A percentile compares a stretch with the other conserved stretches of the same genome.
These are phyloP conservation scores for Boletus sp. DNA, from an alignment of 1,284 basidiomycete species.

Conservation along the genomic window DNA sequence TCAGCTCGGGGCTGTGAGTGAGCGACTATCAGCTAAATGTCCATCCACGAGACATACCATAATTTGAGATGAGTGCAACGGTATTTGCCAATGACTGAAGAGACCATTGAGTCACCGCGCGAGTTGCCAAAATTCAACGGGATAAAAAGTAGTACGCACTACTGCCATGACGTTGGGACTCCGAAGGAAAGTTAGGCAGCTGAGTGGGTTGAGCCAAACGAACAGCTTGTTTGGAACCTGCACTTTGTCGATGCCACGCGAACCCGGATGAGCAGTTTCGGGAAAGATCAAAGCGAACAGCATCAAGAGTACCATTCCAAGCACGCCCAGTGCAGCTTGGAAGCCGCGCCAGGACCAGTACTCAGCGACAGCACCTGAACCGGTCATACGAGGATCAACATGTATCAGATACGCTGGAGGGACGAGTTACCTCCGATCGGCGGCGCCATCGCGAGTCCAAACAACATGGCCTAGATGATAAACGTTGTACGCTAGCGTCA, in stretches of 20 bases:
- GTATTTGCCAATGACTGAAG: slow-evolving; percentile 39
- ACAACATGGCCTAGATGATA: slow-evolving; percentile 36
- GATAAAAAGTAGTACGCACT: slow-evolving; percentile 41
- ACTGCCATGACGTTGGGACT: slow-evolving; percentile 56
- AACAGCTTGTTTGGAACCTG: slow-evolving; percentile 35
- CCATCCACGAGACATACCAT: slow-evolving; percentile 30
- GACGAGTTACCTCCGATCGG: slow-evolving; percentile 37
- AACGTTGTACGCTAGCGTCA: background rate
- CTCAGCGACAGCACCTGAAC: slow-evolving; percentile 42
- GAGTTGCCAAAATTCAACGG: background rate
- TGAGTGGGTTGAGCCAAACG: slow-evolving; percentile 59
- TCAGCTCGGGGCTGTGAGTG: background rate
- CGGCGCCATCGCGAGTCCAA: slow-evolving; percentile 45
- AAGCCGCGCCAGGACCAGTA: slow-evolving; percentile 68
- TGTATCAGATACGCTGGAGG: background rate
- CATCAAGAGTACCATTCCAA: slow-evolving; percentile 43
- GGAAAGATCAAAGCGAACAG: slow-evolving; percentile 56
- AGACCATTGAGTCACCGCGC: background rate
- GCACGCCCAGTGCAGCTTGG: slow-evolving; percentile 49
- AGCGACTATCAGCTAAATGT: background rate
- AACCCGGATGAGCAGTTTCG: slow-evolving; percentile 62
- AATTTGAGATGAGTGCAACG: slow-evolving; percentile 42
- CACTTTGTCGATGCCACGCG: slow-evolving; percentile 42
- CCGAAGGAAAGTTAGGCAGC: slow-evolving; percentile 46
- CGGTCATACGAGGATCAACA: background rate